phyloP scores from a whole-genome alignment of 352 stramenopile species.

The Bremia lactucae region DNA sequence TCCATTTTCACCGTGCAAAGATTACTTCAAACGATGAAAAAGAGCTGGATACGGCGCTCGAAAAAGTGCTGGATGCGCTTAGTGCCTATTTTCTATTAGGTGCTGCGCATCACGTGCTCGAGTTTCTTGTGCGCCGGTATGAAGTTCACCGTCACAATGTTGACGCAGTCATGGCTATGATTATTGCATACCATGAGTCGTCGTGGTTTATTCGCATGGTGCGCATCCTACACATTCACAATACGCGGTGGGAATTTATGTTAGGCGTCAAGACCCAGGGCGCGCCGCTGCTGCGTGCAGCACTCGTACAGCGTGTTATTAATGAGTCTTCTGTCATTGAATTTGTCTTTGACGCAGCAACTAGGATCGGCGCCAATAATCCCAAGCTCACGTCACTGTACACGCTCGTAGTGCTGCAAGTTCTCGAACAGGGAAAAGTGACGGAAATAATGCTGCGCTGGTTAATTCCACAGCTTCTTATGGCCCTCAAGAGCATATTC shows the following conservation, averaged over 20 bases:
- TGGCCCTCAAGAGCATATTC: conserved; percentile 47
- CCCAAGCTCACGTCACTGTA: conserved; percentile 83
- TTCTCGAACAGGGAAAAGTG: conserved; percentile 59
- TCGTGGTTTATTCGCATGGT: conserved; percentile 81
- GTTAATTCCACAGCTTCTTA: conserved; percentile 67
- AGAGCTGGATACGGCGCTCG: conserved; percentile 55
- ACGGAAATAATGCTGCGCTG: conserved; percentile 65
- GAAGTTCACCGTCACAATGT: conserved; percentile 83
- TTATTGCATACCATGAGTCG: conserved; percentile 81
- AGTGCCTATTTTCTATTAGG: conserved; percentile 73
- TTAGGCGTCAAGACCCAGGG: conserved; percentile 59
- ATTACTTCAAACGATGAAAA: conserved; percentile 42
- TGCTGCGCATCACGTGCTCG: conserved; percentile 78
- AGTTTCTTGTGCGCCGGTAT: conserved; percentile 85
- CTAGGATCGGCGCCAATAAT: conserved; percentile 50
- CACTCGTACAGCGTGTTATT: conserved; percentile 62
- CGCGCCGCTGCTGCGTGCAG: conserved; percentile 47
- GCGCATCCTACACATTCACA: conserved; percentile 68
- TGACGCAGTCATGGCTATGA: conserved; percentile 67
- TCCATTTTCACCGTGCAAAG: conserved; percentile 76
- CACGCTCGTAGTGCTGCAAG: conserved; percentile 64
- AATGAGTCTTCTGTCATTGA: conserved; percentile 69
- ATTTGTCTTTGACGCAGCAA: conserved; percentile 57
- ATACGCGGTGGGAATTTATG: conserved; percentile 79
- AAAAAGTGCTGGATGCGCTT: conserved; percentile 67